Evolutionary conservation across 2,329 filamentous ascomycete genomes (phyloP).

Genomic region (Claviceps purpurea): DNA sequence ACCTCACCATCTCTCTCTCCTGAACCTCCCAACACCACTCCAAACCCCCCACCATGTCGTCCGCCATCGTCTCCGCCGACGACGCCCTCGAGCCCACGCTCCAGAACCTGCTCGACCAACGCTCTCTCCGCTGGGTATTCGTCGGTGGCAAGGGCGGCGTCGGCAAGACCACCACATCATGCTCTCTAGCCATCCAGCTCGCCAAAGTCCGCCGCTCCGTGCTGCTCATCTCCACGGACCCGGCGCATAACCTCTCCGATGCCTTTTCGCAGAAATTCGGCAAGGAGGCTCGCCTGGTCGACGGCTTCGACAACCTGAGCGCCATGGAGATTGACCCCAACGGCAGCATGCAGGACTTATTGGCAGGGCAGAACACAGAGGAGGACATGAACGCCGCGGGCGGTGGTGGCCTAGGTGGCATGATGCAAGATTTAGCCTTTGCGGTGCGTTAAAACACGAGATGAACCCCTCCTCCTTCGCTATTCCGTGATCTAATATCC

Average conservation of each 20-base stretch:
- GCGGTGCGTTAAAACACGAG: constrained; percentile 43
- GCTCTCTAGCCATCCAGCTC: constrained; percentile 94
- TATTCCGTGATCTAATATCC: not conserved
- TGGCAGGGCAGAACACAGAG: constrained; percentile 65
- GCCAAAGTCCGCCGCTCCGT: constrained; percentile 90
- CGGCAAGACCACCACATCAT: constrained; percentile 98
- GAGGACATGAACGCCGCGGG: constrained; percentile 55
- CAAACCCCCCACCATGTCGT: constrained; percentile 23
- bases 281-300: constrained; percentile 87
- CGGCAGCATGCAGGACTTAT: constrained; percentile 88
- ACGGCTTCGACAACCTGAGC: constrained; percentile 85
- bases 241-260: constrained; percentile 94
- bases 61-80: constrained; percentile 33
- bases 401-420: constrained; percentile 67
- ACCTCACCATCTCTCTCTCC: not conserved
- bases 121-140: constrained; percentile 95
- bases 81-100: constrained; percentile 83
- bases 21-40: not conserved
- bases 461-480: no score
- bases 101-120: constrained; percentile 89
- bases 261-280: constrained; percentile 98
- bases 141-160: constrained; percentile 97
- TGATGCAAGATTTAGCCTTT: constrained; percentile 98
- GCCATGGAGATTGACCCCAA: constrained; percentile 99
- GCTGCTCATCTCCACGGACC: constrained; percentile 94